These are phyloP conservation scores for Debaryomyces hansenii DNA, from an alignment of 805 yeast species.

Conservation along the genomic window DNA sequence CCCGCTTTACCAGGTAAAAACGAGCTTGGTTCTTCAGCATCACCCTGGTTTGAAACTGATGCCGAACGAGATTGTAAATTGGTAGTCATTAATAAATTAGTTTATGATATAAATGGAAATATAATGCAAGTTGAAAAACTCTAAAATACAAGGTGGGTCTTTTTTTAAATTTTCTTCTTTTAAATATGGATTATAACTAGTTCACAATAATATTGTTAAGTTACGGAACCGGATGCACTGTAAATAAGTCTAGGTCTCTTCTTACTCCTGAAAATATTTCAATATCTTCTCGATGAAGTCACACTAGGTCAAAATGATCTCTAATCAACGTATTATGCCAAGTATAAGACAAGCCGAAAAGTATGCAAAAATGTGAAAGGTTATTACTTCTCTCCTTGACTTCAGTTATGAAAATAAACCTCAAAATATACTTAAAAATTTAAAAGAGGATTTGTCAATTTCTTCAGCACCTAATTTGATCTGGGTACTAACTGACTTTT, in stretches of 20 bases:
- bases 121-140: neutral
- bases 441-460: neutral
- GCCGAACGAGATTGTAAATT: constrained; percentile 22
- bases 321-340: neutral
- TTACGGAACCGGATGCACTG: too few relatives aligned
- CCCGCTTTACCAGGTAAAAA: neutral
- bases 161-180: neutral
- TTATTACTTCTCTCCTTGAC: neutral
- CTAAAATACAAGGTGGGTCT: neutral
- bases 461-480: neutral
- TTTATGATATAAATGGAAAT: neutral
- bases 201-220: too few relatives aligned
- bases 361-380: neutral
- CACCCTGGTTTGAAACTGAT: constrained; percentile 13
- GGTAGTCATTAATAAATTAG: constrained; percentile 10
- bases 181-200: too few relatives aligned
- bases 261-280: too few relatives aligned
- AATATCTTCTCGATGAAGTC: neutral
- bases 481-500: constrained; percentile 1
- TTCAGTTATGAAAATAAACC: neutral
- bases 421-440: neutral
- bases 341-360: neutral
- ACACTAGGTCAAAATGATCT: neutral
- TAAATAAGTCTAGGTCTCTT: too few relatives aligned
- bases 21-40: neutral